Evolutionary conservation across 148 eudicot genomes (phyloP), one percentile per base, ranked within the genome.

Genomic region (Rhododendron griersonianum): DNA sequence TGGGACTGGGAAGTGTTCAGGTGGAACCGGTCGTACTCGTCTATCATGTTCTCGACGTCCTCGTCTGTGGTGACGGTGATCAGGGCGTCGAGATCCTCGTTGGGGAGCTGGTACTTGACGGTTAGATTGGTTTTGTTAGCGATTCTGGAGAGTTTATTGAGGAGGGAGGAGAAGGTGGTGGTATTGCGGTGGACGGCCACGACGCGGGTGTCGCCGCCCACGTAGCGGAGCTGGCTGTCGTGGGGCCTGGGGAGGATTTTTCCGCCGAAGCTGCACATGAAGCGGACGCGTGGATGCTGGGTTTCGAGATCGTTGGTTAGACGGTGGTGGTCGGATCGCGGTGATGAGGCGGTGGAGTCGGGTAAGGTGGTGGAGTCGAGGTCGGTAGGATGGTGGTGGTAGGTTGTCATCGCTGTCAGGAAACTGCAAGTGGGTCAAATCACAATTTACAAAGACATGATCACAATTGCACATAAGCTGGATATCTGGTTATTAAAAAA

Each of bases 261-360:
- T 15, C 99, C 99, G 3, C 98, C 98, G 86, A 94, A 96, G 84
- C 98, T 95, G 84, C 97, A 95, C 99, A 96, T 94, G 81, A 96
- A 88, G 0, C 99, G 94, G 19, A 94, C 91, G 7, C 84, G 93
- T 41, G 59, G 89, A 8, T 65, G 14, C 39, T 84, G 84, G 50
- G 84, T 69, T 69, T 69, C 18, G 57, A 85, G 71, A 55, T 89
- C 85, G 16, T 33, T n/a, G 80, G 39, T 47, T 80, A 78, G 82
- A 3, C 14, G 44, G 80, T 4, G 18, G 76, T 84, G 84, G 77
- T 86, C 76, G 35, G 76, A 71, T 13, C 8, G 76, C 1, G 76
- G 76, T 33, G 76, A 11, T 15, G 76, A 71, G 39, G 76, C 37
- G 39, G 76, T 5, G 76, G 99, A 93, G 86, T 94, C 94, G 11